These are phyloP conservation scores for Komagataella mondaviorum DNA, from an alignment of 805 yeast species.

Conservation along the genomic window DNA sequence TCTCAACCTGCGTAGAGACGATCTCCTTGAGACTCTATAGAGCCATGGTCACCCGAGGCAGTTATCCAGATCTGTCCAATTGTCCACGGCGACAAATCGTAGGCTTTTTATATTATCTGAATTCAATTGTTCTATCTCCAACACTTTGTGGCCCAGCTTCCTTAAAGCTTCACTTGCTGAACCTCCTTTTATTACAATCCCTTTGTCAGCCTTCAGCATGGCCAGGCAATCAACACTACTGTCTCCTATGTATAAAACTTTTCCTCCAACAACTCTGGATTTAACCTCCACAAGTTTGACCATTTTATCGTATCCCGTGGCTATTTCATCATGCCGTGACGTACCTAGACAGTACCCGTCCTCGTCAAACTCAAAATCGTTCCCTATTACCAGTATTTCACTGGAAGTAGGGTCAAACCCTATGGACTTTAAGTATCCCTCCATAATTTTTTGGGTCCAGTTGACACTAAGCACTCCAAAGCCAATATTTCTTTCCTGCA, in stretches of 20 bases:
- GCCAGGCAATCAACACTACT: constrained; percentile 45
- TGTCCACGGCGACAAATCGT: constrained; percentile 1
- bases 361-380: constrained; percentile 32
- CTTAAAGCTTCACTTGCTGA: constrained; percentile 15
- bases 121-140: background rate
- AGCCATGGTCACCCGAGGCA: background rate
- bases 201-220: constrained; percentile 30
- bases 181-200: constrained; percentile 30
- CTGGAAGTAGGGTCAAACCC: constrained; percentile 8
- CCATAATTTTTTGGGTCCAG: constrained; percentile 43
- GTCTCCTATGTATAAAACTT: constrained; percentile 42
- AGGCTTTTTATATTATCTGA: background rate
- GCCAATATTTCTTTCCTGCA: background rate
- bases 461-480: constrained; percentile 37
- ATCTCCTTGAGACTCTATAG: constrained; percentile 22
- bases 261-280: constrained; percentile 8
- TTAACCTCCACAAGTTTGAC: constrained; percentile 15
- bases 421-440: constrained; percentile 12
- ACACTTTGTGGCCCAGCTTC: constrained; percentile 9
- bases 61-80: constrained; percentile 1
- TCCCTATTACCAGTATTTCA: constrained; percentile 24
- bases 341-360: constrained; percentile 13
- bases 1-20: constrained; percentile 32
- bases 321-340: constrained; percentile 7
- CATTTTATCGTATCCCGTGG: constrained; percentile 11